Conservation (phyloP, 73 alveolate species). For the Stentor coeruleus region DNA sequence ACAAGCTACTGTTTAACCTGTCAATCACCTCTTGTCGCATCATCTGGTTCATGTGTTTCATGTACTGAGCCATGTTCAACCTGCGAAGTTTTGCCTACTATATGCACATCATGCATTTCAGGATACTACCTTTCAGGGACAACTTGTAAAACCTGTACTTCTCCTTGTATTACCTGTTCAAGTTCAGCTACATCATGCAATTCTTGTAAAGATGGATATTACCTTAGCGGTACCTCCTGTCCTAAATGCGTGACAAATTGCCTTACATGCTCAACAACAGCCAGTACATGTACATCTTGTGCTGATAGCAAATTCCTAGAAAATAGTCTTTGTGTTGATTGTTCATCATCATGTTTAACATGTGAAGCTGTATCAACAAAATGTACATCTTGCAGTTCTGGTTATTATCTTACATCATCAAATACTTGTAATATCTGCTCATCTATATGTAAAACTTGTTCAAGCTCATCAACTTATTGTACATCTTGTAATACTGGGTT, state of each 20-base stretch:
- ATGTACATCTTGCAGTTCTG: not conserved
- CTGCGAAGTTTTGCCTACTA: not conserved
- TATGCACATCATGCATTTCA: not conserved
- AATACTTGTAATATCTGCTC: not conserved
- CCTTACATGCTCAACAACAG: slow-evolving; percentile 4
- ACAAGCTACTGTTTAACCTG: not conserved
- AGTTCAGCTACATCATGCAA: not conserved
- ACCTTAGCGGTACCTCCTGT: not conserved
- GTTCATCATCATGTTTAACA: not conserved
- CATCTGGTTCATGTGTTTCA: not conserved
- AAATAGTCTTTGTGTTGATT: not conserved
- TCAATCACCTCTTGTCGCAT: not conserved
- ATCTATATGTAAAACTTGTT: not conserved
- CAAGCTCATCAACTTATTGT: not conserved
- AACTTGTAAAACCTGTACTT: not conserved
- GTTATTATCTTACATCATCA: not conserved
- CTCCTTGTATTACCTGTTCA: slow-evolving; percentile 22
- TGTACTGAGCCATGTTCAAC: slow-evolving; percentile 21
- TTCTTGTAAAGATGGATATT: not conserved
- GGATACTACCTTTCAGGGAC: slow-evolving; percentile 32
- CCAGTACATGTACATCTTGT: not conserved
- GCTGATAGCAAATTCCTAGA: not conserved
- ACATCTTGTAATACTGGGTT: not conserved
- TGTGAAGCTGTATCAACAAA: not conserved
- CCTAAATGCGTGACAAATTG: not conserved